phyloP scores from a whole-genome alignment of 768 basidiomycete genomes.

The Lyophyllum shimeji region DNA sequence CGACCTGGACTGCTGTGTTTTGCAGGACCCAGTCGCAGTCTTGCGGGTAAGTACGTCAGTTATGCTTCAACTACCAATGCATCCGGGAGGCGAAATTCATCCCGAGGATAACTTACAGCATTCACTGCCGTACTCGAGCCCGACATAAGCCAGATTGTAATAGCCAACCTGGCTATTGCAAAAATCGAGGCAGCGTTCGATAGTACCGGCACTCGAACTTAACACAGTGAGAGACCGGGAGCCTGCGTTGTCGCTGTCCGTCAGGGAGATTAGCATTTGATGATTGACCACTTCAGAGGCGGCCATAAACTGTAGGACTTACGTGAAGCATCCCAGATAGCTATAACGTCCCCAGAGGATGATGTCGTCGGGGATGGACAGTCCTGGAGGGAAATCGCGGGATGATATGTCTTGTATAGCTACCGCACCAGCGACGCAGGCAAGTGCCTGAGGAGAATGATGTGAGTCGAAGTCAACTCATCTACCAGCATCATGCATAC shows the following conservation, averaged over 20 bases:
- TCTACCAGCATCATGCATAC: background rate
- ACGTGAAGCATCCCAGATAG: constrained; percentile 16
- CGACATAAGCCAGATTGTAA: constrained; percentile 12
- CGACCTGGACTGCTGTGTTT: constrained; percentile 10
- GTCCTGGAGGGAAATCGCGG: constrained; percentile 10
- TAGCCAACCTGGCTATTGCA: constrained; percentile 10
- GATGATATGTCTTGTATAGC: background rate
- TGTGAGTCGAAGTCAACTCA: background rate
- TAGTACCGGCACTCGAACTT: background rate
- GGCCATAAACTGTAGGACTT: no score
- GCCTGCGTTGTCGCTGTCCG: background rate
- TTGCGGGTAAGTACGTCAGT: background rate
- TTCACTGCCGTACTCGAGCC: constrained; percentile 4
- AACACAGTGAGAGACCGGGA: constrained; percentile 11
- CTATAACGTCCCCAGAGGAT: constrained; percentile 10
- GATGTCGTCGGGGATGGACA: constrained; percentile 15
- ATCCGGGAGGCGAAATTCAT: background rate
- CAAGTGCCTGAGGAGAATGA: background rate
- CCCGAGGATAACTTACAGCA: constrained; percentile 1
- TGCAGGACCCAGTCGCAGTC: constrained; percentile 13
- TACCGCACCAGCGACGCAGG: background rate
- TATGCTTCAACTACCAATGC: background rate
- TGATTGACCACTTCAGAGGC: background rate
- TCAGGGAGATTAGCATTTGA: background rate
- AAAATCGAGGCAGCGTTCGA: constrained; percentile 7